phyloP scores from a whole-genome alignment of 31 red algal genomes.

The Asparagopsis taxiformis region DNA sequence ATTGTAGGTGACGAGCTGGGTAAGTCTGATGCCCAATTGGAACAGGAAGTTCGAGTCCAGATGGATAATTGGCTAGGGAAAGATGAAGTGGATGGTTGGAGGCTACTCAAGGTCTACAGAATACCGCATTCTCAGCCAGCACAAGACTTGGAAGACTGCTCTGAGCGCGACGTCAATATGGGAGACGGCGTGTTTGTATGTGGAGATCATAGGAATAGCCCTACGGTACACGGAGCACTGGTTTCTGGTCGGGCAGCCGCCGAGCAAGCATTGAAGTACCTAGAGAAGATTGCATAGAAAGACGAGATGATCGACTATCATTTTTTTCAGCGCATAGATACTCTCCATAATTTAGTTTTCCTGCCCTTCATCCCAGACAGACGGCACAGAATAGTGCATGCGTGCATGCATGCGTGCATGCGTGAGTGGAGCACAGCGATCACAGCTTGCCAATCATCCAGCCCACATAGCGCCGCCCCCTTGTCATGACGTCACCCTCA shows the following conservation, averaged over 20 bases:
- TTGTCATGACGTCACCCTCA: too few species aligned
- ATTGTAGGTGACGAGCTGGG: slow-evolving; percentile 41
- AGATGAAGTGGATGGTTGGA: slow-evolving; percentile 53
- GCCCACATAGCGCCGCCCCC: too few species aligned
- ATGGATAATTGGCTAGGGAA: slow-evolving; percentile 60
- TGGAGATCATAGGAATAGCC: neutral
- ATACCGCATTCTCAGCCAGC: slow-evolving; percentile 36
- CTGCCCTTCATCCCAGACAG: too few species aligned
- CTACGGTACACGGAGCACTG: neutral
- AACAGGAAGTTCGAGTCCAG: slow-evolving; percentile 45
- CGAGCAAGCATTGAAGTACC: neutral
- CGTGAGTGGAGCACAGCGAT: too few species aligned
- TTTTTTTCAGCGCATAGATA: neutral
- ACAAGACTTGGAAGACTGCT: slow-evolving; percentile 21
- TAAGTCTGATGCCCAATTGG: slow-evolving; percentile 14
- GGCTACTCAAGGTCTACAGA: slow-evolving; percentile 30
- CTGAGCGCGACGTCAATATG: too few species aligned
- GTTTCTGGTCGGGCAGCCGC: neutral
- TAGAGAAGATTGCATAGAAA: too few species aligned
- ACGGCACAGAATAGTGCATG: too few species aligned
- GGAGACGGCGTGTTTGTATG: neutral
- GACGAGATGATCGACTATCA: too few species aligned
- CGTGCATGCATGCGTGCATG: too few species aligned
- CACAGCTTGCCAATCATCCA: too few species aligned
- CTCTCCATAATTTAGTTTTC: neutral